A percentile compares a stretch with the other conserved stretches of the same genome.
These are phyloP conservation scores for Trametes cingulata DNA, from an alignment of 768 basidiomycete species.

Conservation along the genomic window DNA sequence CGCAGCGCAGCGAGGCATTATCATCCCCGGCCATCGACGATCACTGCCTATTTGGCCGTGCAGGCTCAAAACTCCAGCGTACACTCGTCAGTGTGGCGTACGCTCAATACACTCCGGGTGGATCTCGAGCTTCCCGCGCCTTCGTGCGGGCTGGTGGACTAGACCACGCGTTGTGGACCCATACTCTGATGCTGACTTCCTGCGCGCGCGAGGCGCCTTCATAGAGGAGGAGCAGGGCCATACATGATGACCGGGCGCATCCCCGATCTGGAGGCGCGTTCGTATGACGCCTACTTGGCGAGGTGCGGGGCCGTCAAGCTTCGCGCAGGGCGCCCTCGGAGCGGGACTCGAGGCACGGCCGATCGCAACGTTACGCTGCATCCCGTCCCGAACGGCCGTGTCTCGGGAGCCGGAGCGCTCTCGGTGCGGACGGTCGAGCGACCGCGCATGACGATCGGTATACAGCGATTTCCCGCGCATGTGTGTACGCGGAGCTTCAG, in stretches of 20 bases:
- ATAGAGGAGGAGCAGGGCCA: slow-evolving; percentile 12
- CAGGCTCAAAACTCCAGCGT: background rate
- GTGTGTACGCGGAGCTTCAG: slow-evolving; percentile 4
- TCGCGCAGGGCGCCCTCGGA: slow-evolving; percentile 18
- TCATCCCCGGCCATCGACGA: slow-evolving; percentile 21
- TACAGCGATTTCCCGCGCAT: background rate
- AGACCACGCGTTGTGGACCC: too few species aligned
- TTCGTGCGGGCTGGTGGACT: background rate
- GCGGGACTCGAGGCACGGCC: slow-evolving; percentile 14
- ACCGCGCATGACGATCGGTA: background rate
- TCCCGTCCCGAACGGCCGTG: slow-evolving; percentile 19
- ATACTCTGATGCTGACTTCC: background rate
- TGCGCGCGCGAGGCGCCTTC: background rate
- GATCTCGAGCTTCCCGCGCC: slow-evolving; percentile 3
- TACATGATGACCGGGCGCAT: background rate
- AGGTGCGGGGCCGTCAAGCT: slow-evolving; percentile 11
- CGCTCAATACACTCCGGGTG: slow-evolving; percentile 6
- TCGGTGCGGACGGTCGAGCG: background rate
- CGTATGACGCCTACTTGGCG: slow-evolving; percentile 16
- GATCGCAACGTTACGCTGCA: background rate
- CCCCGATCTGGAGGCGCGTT: background rate
- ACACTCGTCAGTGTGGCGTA: background rate
- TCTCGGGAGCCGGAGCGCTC: slow-evolving; percentile 3
- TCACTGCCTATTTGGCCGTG: slow-evolving; percentile 7
- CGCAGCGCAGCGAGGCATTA: slow-evolving; percentile 15